Base-by-base conservation (phyloP, 176 grass and related monocot species). In the Rhipidocladum racemiflorum region DNA sequence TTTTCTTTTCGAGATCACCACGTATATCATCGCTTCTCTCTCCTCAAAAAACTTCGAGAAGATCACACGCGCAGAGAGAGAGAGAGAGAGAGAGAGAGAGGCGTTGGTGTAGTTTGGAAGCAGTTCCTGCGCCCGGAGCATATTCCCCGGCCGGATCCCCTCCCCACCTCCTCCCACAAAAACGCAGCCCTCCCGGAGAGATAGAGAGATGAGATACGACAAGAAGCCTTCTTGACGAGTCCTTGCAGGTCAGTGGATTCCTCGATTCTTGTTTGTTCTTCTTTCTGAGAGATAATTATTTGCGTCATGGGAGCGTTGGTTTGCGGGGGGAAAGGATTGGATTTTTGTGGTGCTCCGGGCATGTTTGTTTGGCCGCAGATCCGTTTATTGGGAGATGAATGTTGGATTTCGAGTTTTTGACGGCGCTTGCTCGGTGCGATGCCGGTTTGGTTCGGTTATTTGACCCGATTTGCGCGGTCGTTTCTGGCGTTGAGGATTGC, bases 81-180 rank as follows among this genome's bases (percentile, higher is more conserved):
- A 35, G 7, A 9, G 16, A 65, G 21, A 27, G 78, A 34, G 73
- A 59, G 79, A 61, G 76, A 49, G 70, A 45, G 35, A 77, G 18
- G 40, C 4, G 46, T 77, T n/a, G 61, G 56, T 50, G 53, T 71
- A 62, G 65, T 85, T 63, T 65, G 68, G 30, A 55, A 75, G 51
- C 24, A 23, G 67, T 61, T 35, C 65, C 25, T 67, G 43, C 39
- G 28, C 10, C 83, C 42, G 60, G 66, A 84, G 94, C 76, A 97
- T 97, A 97, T 93, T 91, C 94, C 75, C 65, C 68, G 75, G 84
- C 56, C 61, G 75, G 77, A 35, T 70, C 70, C 9, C 66, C 4
- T 9, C 9, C 1, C 24, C 67, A 20, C 70, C 43, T 61, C 46
- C 28, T 59, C 28, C 39, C 72, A 49, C 80, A 79, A 82, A 92